Conservation (phyloP, 2,329 filamentous ascomycete species). For the Sclerotinia subarctica region DNA sequence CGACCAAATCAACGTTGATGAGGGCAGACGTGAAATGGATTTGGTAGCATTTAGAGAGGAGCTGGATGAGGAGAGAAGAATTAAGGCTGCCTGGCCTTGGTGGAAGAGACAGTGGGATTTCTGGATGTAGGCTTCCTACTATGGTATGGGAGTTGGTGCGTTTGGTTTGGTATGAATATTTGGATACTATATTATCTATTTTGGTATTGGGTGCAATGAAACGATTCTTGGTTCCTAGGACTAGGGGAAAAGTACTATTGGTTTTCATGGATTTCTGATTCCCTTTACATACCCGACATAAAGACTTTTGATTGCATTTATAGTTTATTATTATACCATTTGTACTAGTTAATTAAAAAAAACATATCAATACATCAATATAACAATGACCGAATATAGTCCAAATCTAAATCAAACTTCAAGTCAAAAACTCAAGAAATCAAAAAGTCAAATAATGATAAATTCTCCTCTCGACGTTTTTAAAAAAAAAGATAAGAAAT, state of each 20-base stretch:
- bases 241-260: background rate
- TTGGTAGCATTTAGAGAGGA: constrained; percentile 36
- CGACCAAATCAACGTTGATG: constrained; percentile 35
- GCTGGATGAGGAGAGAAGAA: constrained; percentile 34
- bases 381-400: too few species aligned
- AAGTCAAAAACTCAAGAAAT: too few species aligned
- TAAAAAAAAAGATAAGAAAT: too few species aligned
- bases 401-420: too few species aligned
- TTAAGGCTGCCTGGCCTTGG: constrained; percentile 33
- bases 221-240: background rate
- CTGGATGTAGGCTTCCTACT: constrained; percentile 17
- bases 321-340: background rate
- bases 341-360: background rate
- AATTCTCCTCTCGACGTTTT: too few species aligned
- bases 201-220: background rate
- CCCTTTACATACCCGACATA: background rate
- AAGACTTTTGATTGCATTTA: background rate
- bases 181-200: background rate
- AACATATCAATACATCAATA: background rate
- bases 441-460: too few species aligned
- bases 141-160: background rate
- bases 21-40: constrained; percentile 36
- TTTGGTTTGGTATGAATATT: background rate
- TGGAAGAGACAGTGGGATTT: constrained; percentile 36
- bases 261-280: background rate